These are phyloP conservation scores for Pleoardoris graminearum DNA, from an alignment of 2,329 filamentous ascomycete species.

Conservation along the genomic window DNA sequence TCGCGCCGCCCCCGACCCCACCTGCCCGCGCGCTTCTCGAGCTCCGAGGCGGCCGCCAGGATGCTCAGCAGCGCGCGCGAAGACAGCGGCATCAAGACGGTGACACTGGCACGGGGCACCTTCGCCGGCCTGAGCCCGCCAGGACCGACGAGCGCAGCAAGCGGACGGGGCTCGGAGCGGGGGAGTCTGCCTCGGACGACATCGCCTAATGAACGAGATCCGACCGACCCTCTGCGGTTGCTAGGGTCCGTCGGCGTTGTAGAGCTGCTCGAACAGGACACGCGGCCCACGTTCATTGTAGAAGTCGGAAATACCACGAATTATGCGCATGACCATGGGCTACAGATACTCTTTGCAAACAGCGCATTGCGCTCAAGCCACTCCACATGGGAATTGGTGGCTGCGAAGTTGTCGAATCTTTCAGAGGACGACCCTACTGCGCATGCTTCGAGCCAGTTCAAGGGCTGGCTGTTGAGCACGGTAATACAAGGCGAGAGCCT, in stretches of 20 bases:
- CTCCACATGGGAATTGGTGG: constrained; percentile 61
- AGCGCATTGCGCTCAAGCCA: constrained; percentile 63
- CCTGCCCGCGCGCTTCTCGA: constrained; percentile 60
- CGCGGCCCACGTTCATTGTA: constrained; percentile 74
- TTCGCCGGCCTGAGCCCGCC: constrained; percentile 45
- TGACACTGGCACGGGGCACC: constrained; percentile 55
- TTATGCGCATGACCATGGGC: constrained; percentile 52
- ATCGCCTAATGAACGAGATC: constrained; percentile 57
- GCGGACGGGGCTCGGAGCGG: constrained; percentile 59
- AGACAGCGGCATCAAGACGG: constrained; percentile 56
- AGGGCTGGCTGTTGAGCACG: constrained; percentile 66
- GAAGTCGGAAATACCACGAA: constrained; percentile 66
- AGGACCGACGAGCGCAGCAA: constrained; percentile 54
- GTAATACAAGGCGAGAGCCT: constrained; percentile 57
- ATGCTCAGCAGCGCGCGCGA: constrained; percentile 59
- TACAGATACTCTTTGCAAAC: constrained; percentile 71
- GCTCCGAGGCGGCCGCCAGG: constrained; percentile 60
- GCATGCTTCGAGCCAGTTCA: constrained; percentile 58
- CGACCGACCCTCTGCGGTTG: constrained; percentile 57
- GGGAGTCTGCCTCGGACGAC: constrained; percentile 53
- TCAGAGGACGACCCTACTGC: constrained; percentile 42
- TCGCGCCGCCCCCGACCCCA: constrained; percentile 47
- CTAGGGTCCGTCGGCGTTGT: constrained; percentile 68
- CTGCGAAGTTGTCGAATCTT: constrained; percentile 45
- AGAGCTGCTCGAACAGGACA: constrained; percentile 76